Evolutionary conservation across 2,329 filamentous ascomycete species (phyloP).

Genomic region (Fusarium musae): DNA sequence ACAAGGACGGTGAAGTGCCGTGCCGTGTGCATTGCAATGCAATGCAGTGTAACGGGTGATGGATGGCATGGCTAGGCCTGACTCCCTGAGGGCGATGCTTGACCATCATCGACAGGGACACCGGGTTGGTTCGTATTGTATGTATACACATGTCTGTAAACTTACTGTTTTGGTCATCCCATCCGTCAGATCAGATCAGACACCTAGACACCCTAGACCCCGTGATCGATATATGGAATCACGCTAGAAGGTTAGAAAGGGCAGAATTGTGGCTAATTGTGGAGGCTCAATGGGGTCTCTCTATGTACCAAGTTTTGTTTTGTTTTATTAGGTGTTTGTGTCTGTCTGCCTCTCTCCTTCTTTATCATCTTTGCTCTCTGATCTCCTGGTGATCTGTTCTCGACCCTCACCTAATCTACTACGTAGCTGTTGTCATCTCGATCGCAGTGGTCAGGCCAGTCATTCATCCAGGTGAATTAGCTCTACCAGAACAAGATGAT

Average conservation of each 20-base stretch:
- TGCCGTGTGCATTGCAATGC: neutral
- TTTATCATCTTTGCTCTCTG: neutral
- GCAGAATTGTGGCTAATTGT: neutral
- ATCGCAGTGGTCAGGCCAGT: neutral
- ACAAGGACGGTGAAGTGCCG: neutral
- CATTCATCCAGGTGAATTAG: neutral
- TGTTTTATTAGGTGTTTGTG: neutral
- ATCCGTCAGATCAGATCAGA: conserved; percentile 1
- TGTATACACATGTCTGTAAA: neutral
- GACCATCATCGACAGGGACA: neutral
- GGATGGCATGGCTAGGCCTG: too few species aligned
- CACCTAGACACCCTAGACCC: neutral
- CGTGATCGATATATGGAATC: conserved; percentile 11
- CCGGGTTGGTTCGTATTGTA: neutral
- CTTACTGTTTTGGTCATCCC: conserved; percentile 3
- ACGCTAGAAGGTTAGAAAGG: conserved; percentile 19
- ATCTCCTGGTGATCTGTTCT: neutral
- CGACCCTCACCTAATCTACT: neutral
- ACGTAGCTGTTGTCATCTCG: neutral
- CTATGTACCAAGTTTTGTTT: neutral
- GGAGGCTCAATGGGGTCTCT: neutral
- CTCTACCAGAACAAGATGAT: neutral
- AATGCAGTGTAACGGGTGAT: neutral
- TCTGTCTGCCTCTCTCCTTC: neutral
- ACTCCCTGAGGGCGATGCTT: neutral